Base-by-base conservation (phyloP, 805 yeast genomes). In the Clavispora fructus region DNA sequence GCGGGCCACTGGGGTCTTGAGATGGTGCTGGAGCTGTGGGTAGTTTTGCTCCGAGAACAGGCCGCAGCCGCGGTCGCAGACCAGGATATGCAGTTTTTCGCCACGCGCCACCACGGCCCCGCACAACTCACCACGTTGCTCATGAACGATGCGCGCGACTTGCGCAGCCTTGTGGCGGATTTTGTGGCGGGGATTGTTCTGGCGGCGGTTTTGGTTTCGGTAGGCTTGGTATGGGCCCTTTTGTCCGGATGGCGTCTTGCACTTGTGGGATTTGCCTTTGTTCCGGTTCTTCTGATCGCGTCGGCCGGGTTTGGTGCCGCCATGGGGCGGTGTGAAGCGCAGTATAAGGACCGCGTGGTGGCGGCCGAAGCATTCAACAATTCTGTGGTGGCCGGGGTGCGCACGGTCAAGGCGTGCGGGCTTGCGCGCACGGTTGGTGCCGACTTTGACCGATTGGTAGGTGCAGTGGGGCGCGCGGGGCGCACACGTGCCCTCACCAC, bases 161-260 rank as follows among this genome's bases (percentile, higher is more conserved):
- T 87, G 48, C 73, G 96, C 49, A 64, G 71, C 0, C 64, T 91
- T 32, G 74, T 87, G 1, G 73, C 87, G 0, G 81, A 81, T 38
- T 82, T 85, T 51, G 59, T 87, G 28, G 70, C 82, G 9, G 74
- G 83, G 0, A 38, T 80, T 0, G 54, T 80, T 1, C 77, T 83
- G 10, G 73, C 87, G 35, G 42, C 77, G 2, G 67, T 80, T 0
- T 72, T 89, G 41, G 67, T 85, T 0, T 33, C 69, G 0, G 63
- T 81, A 26, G 95, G 97, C 4, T 50, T 83, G 5, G 67, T 80
- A 7, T 94, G 97, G 97, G 82, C 97, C 0, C 50, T 89, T 1
- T 74, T 73, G 0, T 61, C 74, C 10, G 96, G 97, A 0, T 94
- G 98, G 98, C 86, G 84, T 56, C 67, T 94, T 37, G 79, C 97